Evolutionary conservation across 306 rosid species (phyloP), one percentile per base, ranked within the genome.

Genomic region (Prosopis cineraria): DNA sequence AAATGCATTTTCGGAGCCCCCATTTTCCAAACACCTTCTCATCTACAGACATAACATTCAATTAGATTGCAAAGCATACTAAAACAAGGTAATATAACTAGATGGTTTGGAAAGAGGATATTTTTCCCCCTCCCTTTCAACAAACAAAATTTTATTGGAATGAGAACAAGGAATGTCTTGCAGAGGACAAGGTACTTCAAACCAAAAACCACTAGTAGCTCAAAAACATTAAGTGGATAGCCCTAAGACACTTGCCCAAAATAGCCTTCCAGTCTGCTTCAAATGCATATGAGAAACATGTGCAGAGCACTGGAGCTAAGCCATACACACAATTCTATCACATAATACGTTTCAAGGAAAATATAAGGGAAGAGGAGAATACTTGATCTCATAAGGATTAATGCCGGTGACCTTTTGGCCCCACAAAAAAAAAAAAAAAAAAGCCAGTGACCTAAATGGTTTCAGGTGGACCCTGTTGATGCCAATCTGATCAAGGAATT

Each of bases 1-100:
- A 68, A 68, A 88, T 67, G 87, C 73, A 83, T 83, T 91, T 75
- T 87, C 90, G 74, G 88, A 76, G 73, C 86, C 86, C 19, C 85
- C 84, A 81, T 85, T 88, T 70, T 90, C 96, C 76, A 88, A 82
- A 89, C 88, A 91, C 75, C 80, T 88, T 79, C 93, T 91, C 99
- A 88, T 91, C 99, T 93, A 79, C 65, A 72, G 62, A 63, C 70
- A 79, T 69, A 60, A 68, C 76, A 62, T 55, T 48, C 62, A 73
- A 76, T n/a, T 47, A 83, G 52, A 25, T 41, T 22, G 73, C 77
- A 73, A 64, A 65, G 9, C 44, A 78, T 60, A 63, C 68, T 64
- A 10, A 22, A 80, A 59, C 6, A 68, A 68, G 31, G 22, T 66
- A 56, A 22, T 25, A 60, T 44, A 77, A 72, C 72, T 59, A 73